A percentile compares a stretch with the other conserved stretches of the same genome.
Conservation (phyloP, 257 asterid genomes). For the Lithospermum erythrorhizon region DNA sequence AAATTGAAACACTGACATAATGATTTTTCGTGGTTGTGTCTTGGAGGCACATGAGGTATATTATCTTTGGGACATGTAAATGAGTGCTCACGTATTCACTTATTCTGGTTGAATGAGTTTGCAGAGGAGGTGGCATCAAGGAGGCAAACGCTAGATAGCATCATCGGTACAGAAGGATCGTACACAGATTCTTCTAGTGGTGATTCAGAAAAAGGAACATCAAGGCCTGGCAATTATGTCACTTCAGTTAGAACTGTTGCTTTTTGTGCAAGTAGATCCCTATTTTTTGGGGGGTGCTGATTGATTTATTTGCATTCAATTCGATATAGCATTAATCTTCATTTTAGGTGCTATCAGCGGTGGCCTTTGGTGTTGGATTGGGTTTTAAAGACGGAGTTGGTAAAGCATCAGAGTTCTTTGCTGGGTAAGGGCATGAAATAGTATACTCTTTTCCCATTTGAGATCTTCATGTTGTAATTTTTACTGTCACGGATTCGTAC, state of each 20-base stretch:
- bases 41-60: background rate
- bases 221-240: conserved; percentile 29
- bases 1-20: too few relatives aligned
- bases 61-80: background rate
- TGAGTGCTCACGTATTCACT: background rate
- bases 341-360: conserved; percentile 80
- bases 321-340: conserved; percentile 31
- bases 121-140: conserved; percentile 35
- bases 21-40: background rate
- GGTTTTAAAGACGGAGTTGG: conserved; percentile 72
- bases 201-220: conserved; percentile 26
- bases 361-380: conserved; percentile 83
- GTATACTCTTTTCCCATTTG: background rate
- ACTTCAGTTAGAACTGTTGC: conserved; percentile 75
- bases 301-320: conserved; percentile 28
- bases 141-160: conserved; percentile 25
- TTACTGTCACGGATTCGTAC: too few relatives aligned
- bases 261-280: conserved; percentile 54
- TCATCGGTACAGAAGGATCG: conserved; percentile 17
- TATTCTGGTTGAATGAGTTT: conserved; percentile 14
- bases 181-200: conserved; percentile 23
- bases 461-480: background rate
- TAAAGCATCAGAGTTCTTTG: conserved; percentile 87
- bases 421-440: conserved; percentile 56
- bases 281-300: conserved; percentile 6